These are phyloP conservation scores for Litchi chinensis DNA, from an alignment of 345 rosid species.

Conservation along the genomic window DNA sequence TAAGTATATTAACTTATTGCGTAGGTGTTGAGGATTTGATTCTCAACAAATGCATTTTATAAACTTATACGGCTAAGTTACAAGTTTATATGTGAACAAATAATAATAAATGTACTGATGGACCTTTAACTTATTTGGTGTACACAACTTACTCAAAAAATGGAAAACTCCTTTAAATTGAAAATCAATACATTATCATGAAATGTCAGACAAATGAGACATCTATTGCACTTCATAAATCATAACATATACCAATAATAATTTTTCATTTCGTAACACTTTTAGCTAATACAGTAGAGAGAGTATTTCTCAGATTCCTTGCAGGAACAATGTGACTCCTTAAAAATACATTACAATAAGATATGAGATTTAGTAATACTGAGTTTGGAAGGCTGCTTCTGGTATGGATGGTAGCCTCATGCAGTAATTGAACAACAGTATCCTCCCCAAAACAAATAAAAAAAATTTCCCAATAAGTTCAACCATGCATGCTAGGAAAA, in stretches of 20 bases:
- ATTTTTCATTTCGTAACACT: neutral
- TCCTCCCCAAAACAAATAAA: conserved; percentile 46
- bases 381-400: conserved; percentile 27
- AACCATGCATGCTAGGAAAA: conserved; percentile 59
- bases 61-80: too few species aligned
- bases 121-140: too few species aligned
- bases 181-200: too few species aligned
- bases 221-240: neutral
- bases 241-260: neutral
- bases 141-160: too few species aligned
- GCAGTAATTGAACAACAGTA: conserved; percentile 42
- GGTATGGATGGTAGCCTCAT: conserved; percentile 36
- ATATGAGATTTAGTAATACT: conserved; percentile 51
- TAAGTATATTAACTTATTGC: neutral
- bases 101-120: too few species aligned
- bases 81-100: too few species aligned
- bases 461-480: conserved; percentile 44
- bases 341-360: conserved; percentile 55
- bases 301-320: neutral
- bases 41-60: too few species aligned
- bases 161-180: neutral
- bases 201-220: neutral
- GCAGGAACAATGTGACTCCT: conserved; percentile 20
- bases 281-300: neutral
- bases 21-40: too few species aligned